Evolutionary conservation across 192 early-diverging fungal species (phyloP), one percentile per base, ranked within the genome.

Genomic region (Umbelopsis ramanniana): DNA sequence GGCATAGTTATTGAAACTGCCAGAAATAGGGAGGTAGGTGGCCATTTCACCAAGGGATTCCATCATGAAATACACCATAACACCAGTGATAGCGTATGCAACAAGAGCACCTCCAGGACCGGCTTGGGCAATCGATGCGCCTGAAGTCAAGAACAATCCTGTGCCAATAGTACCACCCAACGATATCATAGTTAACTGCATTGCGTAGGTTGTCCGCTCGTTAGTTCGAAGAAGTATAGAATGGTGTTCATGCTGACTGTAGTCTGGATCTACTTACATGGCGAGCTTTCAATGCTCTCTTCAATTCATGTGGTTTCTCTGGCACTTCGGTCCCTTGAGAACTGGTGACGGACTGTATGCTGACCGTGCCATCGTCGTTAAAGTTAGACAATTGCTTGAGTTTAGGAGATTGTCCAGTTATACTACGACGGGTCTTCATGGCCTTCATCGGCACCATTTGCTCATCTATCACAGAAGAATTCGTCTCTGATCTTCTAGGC

Each of bases 31-130:
- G 24, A 97, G 87, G 46, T 88, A 85, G 0, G 95, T 91, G 0
- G 94, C 92, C 90, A 97, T 91, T 71, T 97, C 95, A 52, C 93
- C 95, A 63, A 97, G 83, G 46, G 88, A 91, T 17, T 89, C 90
- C 82, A 90, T 89, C 70, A 93, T 83, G 52, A 90, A 91, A 66
- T 86, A 90, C 0, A 93, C 87, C 88, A 91, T 90, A 0, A 86
- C 80, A 60, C 91, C 91, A 26, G 91, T 92, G 38, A 90, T 74
- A 29, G 74, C 63, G 71, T 92, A 97, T 22, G 94, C 91, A 15
- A 93, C 72, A 54, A 97, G 79, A 6, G 90, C 86, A 47, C 95
- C 95, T 2, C 87, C 83, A 1, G 95, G 93, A 2, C 95, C 95
- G 0, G 92, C 94, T 3, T 80, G 74, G 0, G 91, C 86, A 33